These are phyloP conservation scores for Myxozyma mucilagina DNA, from an alignment of 805 yeast species.

Conservation along the genomic window DNA sequence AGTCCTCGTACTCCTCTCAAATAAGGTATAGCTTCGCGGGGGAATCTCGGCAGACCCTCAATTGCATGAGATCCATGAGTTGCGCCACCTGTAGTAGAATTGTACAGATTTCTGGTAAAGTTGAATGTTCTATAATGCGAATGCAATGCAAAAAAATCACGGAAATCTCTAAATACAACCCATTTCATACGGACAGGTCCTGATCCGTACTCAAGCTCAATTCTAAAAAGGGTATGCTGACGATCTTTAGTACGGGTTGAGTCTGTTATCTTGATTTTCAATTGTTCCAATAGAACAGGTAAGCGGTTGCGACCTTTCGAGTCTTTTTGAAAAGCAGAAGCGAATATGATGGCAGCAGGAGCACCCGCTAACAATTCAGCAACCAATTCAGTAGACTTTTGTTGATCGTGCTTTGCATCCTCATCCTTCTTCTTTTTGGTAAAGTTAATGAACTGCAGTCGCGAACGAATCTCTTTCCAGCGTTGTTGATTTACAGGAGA, in stretches of 20 bases:
- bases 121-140: slow-evolving; percentile 59
- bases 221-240: slow-evolving; percentile 50
- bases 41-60: slow-evolving; percentile 47
- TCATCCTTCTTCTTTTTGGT: slow-evolving; percentile 32
- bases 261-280: slow-evolving; percentile 60
- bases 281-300: slow-evolving; percentile 72
- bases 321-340: slow-evolving; percentile 72
- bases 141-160: slow-evolving; percentile 72
- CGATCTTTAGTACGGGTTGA: slow-evolving; percentile 41
- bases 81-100: slow-evolving; percentile 33
- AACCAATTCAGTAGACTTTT: slow-evolving; percentile 44
- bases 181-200: slow-evolving; percentile 77
- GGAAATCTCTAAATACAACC: slow-evolving; percentile 70
- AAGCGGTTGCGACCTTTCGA: slow-evolving; percentile 62
- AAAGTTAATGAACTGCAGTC: slow-evolving; percentile 23
- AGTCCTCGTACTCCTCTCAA: slow-evolving; percentile 30
- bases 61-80: slow-evolving; percentile 18
- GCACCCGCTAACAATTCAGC: slow-evolving; percentile 62
- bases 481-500: slow-evolving; percentile 10
- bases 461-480: slow-evolving; percentile 23
- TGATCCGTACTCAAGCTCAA: slow-evolving; percentile 89
- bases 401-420: slow-evolving; percentile 30
- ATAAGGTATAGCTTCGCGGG: slow-evolving; percentile 39
- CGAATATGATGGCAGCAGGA: slow-evolving; percentile 73
- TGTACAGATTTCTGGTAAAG: slow-evolving; percentile 36